These are phyloP conservation scores for Camelina hispida DNA, from an alignment of 345 rosid species.

Conservation along the genomic window DNA sequence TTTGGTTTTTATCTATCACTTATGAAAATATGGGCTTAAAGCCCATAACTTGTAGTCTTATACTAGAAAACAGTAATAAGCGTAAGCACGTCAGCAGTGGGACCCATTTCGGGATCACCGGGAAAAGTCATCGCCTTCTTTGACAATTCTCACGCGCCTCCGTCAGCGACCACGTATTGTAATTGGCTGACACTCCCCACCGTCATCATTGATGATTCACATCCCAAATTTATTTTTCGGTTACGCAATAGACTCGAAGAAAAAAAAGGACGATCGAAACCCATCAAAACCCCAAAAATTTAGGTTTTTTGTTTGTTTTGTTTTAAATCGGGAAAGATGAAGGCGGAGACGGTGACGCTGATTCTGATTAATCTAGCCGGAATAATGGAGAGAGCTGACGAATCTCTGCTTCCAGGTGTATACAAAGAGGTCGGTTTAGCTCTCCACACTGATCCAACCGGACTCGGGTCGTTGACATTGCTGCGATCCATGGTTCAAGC, in stretches of 20 bases:
- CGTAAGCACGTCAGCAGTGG: slow-evolving; percentile 5
- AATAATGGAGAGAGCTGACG: slow-evolving; percentile 94
- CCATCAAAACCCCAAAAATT: slow-evolving; percentile 19
- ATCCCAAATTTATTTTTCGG: slow-evolving; percentile 3
- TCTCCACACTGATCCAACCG: slow-evolving; percentile 81
- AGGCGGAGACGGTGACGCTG: slow-evolving; percentile 66
- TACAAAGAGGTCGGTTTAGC: slow-evolving; percentile 92
- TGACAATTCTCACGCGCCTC: slow-evolving; percentile 44
- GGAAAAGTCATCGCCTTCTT: neutral
- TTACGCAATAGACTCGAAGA: neutral
- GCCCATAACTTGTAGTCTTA: neutral
- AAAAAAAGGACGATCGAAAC: neutral
- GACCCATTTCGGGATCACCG: neutral
- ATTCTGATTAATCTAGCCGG: slow-evolving; percentile 83
- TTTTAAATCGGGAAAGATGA: slow-evolving; percentile 45
- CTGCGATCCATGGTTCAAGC: slow-evolving; percentile 70
- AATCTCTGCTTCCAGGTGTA: slow-evolving; percentile 85
- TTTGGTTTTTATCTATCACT: neutral
- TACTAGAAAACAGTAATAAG: neutral
- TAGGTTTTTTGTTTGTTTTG: neutral
- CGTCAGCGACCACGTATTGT: slow-evolving; percentile 24
- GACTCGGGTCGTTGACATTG: slow-evolving; percentile 76
- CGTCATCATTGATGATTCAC: slow-evolving; percentile 26
- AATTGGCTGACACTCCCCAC: neutral
- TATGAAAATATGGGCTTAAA: neutral